A percentile compares a stretch with the other conserved stretches of the same genome.
Conservation (phyloP, 768 basidiomycete species). For the Russula emetica region DNA sequence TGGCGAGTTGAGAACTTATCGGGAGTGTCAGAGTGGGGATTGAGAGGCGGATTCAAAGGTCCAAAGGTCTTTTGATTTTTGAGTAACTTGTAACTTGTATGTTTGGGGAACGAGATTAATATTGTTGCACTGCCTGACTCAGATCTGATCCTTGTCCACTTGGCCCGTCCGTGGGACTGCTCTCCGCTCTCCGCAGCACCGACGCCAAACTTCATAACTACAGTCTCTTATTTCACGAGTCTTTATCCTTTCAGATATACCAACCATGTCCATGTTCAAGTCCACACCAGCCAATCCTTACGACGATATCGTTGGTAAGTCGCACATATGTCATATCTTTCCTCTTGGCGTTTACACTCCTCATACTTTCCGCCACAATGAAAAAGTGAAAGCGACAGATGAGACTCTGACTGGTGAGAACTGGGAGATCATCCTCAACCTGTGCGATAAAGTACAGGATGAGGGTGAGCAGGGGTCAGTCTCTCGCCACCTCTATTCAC, state of each 20-base stretch:
- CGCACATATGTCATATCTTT: background rate
- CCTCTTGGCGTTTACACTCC: background rate
- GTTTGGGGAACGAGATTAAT: no score
- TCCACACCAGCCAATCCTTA: constrained; percentile 63
- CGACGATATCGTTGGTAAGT: constrained; percentile 82
- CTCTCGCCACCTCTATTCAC: background rate
- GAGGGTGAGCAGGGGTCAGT: constrained; percentile 82
- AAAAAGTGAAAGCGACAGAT: constrained; percentile 87
- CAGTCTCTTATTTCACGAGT: background rate
- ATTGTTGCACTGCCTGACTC: no score
- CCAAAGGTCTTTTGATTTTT: no score
- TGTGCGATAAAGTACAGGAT: constrained; percentile 95
- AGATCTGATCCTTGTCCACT: no score
- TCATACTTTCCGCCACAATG: background rate
- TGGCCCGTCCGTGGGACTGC: background rate
- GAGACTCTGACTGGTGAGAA: constrained; percentile 93
- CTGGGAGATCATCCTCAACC: constrained; percentile 89
- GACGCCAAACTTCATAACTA: background rate
- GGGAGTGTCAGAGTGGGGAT: no score
- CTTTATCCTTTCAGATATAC: background rate
- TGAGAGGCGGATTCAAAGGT: no score
- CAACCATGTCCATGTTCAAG: constrained; percentile 66
- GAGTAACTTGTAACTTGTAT: no score
- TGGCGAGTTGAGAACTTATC: background rate
- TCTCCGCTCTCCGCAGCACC: constrained; percentile 17